phyloP scores from a whole-genome alignment of 2,329 filamentous ascomycete genomes.

The Xylariaceae sp. region DNA sequence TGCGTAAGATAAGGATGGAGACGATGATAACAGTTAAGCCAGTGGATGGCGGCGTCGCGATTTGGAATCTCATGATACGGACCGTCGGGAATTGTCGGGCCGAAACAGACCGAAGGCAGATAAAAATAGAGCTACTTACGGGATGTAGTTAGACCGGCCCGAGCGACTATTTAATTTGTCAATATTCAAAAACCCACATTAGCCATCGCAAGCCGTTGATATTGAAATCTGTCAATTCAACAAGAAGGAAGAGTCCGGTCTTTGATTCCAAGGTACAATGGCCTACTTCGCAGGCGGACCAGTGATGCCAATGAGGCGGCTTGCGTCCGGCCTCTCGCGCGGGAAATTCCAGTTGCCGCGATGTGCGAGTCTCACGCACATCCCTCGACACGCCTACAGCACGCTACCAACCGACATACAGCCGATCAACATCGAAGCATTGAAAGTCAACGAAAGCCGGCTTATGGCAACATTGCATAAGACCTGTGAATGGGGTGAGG shows the following conservation, averaged over 20 bases:
- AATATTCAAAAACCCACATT: background rate
- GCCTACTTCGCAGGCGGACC: background rate
- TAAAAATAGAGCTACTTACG: no score
- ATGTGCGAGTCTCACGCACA: background rate
- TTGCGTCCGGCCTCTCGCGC: background rate
- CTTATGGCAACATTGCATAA: conserved; percentile 59
- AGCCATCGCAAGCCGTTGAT: background rate
- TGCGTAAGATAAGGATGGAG: no score
- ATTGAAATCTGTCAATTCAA: background rate
- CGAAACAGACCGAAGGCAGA: background rate
- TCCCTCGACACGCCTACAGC: conserved; percentile 11
- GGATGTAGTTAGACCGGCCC: no score
- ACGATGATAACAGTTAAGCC: no score
- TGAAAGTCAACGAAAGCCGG: conserved; percentile 54
- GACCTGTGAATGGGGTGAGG: conserved; percentile 61
- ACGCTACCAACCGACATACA: background rate
- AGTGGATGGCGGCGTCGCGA: no score
- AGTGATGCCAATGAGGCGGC: conserved; percentile 1
- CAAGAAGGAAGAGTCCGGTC: background rate
- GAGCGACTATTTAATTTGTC: background rate
- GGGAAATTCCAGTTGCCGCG: background rate
- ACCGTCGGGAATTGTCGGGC: background rate
- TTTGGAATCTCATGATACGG: no score
- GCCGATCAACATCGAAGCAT: conserved; percentile 11
- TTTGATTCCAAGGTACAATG: background rate